Conservation (phyloP, 2,329 filamentous ascomycete species). For the Elsinoe arachidis region DNA sequence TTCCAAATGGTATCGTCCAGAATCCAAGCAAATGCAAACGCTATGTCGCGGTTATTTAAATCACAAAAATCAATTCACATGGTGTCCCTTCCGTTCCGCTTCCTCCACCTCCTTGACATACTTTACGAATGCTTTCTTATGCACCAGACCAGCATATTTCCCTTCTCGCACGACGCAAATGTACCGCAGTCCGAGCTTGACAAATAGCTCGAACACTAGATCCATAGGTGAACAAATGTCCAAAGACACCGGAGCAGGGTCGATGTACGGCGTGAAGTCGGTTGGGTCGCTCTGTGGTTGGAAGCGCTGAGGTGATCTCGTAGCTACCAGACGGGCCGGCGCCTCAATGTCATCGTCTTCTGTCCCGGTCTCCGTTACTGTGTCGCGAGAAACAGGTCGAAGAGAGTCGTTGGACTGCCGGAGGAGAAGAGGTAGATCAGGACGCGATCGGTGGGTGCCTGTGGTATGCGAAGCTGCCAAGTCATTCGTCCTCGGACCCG, state of each 20-base stretch:
- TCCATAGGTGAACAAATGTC: conserved; percentile 89
- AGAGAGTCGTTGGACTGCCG: conserved; percentile 8
- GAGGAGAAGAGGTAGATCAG: neutral
- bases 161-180: conserved; percentile 83
- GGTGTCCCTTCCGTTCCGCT: conserved; percentile 20
- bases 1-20: neutral
- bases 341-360: neutral
- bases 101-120: conserved; percentile 80
- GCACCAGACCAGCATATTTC: conserved; percentile 78
- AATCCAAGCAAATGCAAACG: neutral
- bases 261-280: conserved; percentile 86
- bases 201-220: conserved; percentile 91
- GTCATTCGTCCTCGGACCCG: conserved; percentile 13
- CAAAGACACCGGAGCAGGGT: conserved; percentile 77
- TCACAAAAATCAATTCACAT: neutral
- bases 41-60: neutral
- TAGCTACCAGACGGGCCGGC: neutral
- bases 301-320: conserved; percentile 4
- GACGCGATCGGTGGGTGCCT: conserved; percentile 36
- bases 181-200: conserved; percentile 85
- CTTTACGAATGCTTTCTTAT: conserved; percentile 95
- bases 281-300: conserved; percentile 50
- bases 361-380: neutral
- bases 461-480: conserved; percentile 43
- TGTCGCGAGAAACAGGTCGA: conserved; percentile 1